phyloP scores from a whole-genome alignment of 768 basidiomycete species.

The Lactifluus echinatus region DNA sequence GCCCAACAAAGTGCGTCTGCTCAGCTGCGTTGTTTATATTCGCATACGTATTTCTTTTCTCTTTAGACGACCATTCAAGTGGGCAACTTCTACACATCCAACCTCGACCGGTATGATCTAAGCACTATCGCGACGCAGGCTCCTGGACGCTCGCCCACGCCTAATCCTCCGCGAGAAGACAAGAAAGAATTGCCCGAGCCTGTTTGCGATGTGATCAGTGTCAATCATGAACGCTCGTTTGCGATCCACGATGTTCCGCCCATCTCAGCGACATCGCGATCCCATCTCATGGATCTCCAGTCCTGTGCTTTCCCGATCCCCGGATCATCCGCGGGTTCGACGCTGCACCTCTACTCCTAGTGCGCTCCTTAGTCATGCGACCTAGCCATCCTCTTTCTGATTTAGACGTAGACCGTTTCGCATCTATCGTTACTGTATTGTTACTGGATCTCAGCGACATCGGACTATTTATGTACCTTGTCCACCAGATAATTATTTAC shows the following conservation, averaged over 20 bases:
- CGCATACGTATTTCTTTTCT: not conserved
- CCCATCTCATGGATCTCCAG: conserved; percentile 11
- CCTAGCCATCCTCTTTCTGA: not conserved
- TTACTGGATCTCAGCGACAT: conserved; percentile 13
- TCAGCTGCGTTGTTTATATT: not conserved
- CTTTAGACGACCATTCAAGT: conserved; percentile 48
- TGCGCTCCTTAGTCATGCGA: not conserved
- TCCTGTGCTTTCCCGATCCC: conserved; percentile 4
- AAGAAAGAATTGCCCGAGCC: conserved; percentile 21
- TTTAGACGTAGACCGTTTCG: conserved; percentile 14
- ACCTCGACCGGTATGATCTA: conserved; percentile 35
- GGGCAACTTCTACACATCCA: conserved; percentile 41
- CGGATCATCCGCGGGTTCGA: conserved; percentile 4
- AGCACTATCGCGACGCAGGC: conserved; percentile 19
- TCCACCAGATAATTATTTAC: conserved; percentile 14
- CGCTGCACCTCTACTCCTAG: conserved; percentile 11
- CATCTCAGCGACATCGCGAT: conserved; percentile 16
- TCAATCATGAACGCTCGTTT: conserved; percentile 5
- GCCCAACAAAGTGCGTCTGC: conserved; percentile 44
- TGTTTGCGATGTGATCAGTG: not conserved
- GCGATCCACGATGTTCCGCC: conserved; percentile 7
- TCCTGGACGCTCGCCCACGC: conserved; percentile 24
- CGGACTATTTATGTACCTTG: conserved; percentile 16
- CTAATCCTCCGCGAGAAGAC: conserved; percentile 20
- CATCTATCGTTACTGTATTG: conserved; percentile 16